Evolutionary conservation across 2,329 filamentous ascomycete genomes (phyloP).

Genomic region (Aspergillus aculeatus): DNA sequence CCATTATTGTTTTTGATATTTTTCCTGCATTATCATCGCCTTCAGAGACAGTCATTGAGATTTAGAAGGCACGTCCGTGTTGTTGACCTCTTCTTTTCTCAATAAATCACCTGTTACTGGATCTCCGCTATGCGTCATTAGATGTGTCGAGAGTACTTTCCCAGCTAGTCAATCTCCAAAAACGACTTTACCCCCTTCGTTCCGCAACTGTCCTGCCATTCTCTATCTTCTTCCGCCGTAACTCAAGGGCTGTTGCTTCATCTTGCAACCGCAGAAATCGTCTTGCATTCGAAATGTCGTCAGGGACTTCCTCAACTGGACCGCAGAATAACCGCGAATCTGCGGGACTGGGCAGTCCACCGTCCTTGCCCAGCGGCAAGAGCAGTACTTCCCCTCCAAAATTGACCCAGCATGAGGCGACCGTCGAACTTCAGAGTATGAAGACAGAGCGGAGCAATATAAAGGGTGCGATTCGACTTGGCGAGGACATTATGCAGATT

Average conservation of each 20-base stretch:
- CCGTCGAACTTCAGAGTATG: constrained; percentile 43
- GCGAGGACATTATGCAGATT: constrained; percentile 93
- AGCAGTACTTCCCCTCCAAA: constrained; percentile 33
- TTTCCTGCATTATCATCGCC: not conserved
- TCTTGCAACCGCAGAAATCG: not conserved
- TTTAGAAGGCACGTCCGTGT: not conserved
- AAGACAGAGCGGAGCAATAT: constrained; percentile 28
- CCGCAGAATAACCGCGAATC: constrained; percentile 24
- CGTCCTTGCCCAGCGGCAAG: constrained; percentile 31
- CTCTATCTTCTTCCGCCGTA: not conserved
- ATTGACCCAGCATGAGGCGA: constrained; percentile 29
- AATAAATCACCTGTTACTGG: not conserved
- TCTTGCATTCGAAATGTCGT: constrained; percentile 22
- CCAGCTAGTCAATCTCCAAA: not conserved
- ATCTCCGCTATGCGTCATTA: constrained; percentile 19
- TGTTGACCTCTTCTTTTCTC: too few species aligned
- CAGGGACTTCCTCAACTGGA: constrained; percentile 27
- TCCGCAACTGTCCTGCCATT: not conserved
- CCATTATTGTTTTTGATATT: not conserved
- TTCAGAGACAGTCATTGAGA: not conserved
- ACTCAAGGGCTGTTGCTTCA: not conserved
- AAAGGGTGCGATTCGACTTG: constrained; percentile 42
- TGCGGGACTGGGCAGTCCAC: constrained; percentile 24
- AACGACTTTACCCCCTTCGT: not conserved
- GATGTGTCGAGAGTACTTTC: constrained; percentile 1